Evolutionary conservation across 805 yeast species (phyloP).

Genomic region (Schwanniomyces polymorphus): DNA sequence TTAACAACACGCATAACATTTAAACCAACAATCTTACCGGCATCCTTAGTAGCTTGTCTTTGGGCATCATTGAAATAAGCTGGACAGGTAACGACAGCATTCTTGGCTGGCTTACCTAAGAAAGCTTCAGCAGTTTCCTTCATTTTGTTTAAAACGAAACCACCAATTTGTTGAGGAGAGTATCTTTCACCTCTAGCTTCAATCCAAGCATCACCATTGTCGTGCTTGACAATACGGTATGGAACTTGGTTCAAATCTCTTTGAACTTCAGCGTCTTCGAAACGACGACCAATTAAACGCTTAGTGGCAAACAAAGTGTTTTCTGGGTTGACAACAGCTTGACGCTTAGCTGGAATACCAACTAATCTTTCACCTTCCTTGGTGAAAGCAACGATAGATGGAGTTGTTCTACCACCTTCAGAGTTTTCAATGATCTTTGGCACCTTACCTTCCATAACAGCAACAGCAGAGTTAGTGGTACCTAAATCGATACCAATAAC

Average conservation of each 20-base stretch:
- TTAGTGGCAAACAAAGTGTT: constrained; percentile 94
- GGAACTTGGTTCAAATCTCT: constrained; percentile 87
- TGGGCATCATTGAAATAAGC: constrained; percentile 90
- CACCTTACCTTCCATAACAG: constrained; percentile 73
- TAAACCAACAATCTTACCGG: constrained; percentile 95
- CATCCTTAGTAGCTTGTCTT: constrained; percentile 94
- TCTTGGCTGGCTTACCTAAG: constrained; percentile 81
- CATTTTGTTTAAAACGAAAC: constrained; percentile 91
- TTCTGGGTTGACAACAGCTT: constrained; percentile 91
- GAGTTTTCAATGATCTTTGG: constrained; percentile 80
- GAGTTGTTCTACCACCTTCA: constrained; percentile 79
- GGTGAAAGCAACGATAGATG: constrained; percentile 93
- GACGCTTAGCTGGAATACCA: constrained; percentile 95
- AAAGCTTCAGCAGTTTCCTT: constrained; percentile 96
- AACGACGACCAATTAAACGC: constrained; percentile 92
- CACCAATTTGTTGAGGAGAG: constrained; percentile 96
- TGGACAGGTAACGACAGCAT: constrained; percentile 90
- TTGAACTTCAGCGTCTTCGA: constrained; percentile 86
- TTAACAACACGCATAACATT: constrained; percentile 87
- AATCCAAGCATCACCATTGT: constrained; percentile 95
- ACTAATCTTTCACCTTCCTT: constrained; percentile 88
- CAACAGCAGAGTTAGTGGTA: constrained; percentile 89
- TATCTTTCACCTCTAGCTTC: constrained; percentile 84
- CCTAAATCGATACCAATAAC: constrained; percentile 88
- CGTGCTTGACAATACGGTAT: constrained; percentile 85